A percentile compares a stretch with the other conserved stretches of the same genome.
These are phyloP conservation scores for Wolfiporia cocos DNA, from an alignment of 1,284 basidiomycete species.

Conservation along the genomic window DNA sequence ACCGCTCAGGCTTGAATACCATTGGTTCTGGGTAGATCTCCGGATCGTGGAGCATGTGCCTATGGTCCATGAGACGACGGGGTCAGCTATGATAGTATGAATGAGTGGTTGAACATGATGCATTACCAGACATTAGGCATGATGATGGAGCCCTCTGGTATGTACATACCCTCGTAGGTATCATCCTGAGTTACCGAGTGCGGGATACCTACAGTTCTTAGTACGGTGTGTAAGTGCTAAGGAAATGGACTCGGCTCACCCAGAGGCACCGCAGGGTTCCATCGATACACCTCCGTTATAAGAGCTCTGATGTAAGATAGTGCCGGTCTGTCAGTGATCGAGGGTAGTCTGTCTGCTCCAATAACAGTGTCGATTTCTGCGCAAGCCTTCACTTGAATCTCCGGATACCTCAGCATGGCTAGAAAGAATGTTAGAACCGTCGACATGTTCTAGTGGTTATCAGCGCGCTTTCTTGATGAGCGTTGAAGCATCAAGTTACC, in stretches of 20 bases:
- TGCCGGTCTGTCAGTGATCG: constrained; percentile 20
- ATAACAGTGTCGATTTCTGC: constrained; percentile 26
- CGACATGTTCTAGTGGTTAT: constrained; percentile 19
- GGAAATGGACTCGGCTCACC: too few species aligned
- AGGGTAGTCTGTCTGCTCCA: constrained; percentile 23
- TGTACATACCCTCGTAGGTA: constrained; percentile 20
- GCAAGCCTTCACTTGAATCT: constrained; percentile 25
- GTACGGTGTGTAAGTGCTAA: too few species aligned
- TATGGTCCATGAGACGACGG: constrained; percentile 5
- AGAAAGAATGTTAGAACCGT: constrained; percentile 22
- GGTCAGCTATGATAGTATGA: not conserved
- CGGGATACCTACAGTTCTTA: constrained; percentile 13
- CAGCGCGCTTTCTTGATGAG: not conserved
- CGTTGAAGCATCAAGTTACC: constrained; percentile 9
- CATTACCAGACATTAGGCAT: constrained; percentile 21
- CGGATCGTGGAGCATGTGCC: constrained; percentile 25
- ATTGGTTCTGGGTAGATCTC: constrained; percentile 21
- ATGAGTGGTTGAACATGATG: not conserved
- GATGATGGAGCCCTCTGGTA: constrained; percentile 24
- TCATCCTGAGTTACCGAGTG: constrained; percentile 24
- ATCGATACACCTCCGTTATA: constrained; percentile 25
- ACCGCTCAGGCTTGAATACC: constrained; percentile 25
- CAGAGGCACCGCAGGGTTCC: constrained; percentile 22
- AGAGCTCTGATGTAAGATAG: constrained; percentile 27
- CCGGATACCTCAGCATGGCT: constrained; percentile 26